Conservation (phyloP, 805 yeast species). For the Yarrowia porcina region DNA sequence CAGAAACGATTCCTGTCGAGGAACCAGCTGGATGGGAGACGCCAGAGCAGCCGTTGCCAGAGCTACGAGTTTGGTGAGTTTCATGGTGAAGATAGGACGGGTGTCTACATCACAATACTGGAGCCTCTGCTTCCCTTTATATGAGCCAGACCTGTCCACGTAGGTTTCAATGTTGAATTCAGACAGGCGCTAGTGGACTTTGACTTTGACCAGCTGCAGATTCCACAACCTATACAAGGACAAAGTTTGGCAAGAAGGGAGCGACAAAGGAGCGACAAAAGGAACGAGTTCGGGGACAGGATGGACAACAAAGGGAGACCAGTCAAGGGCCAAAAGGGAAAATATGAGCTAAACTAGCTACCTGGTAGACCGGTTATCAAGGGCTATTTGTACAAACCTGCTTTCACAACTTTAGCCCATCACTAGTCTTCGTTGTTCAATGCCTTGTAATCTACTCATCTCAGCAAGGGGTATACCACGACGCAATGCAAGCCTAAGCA, state of each 20-base stretch:
- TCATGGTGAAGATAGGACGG: background rate
- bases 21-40: constrained; percentile 19
- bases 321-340: background rate
- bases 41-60: constrained; percentile 20
- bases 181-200: background rate
- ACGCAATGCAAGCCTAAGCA: constrained; percentile 20
- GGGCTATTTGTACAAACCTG: too few relatives aligned
- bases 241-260: background rate
- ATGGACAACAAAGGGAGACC: background rate
- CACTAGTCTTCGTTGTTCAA: too few relatives aligned
- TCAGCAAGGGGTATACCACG: background rate
- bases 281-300: background rate
- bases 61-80: background rate
- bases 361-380: too few relatives aligned
- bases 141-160: background rate
- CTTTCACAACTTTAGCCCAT: too few relatives aligned
- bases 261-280: background rate
- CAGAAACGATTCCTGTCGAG: constrained; percentile 7
- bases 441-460: too few relatives aligned
- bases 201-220: background rate
- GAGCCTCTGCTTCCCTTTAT: background rate
- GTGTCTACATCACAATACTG: background rate
- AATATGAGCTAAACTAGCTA: too few relatives aligned
- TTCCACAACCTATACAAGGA: background rate
- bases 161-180: constrained; percentile 13